These are phyloP conservation scores for Pseudomassariella vexata DNA, from an alignment of 2,329 filamentous ascomycete species.

Conservation along the genomic window DNA sequence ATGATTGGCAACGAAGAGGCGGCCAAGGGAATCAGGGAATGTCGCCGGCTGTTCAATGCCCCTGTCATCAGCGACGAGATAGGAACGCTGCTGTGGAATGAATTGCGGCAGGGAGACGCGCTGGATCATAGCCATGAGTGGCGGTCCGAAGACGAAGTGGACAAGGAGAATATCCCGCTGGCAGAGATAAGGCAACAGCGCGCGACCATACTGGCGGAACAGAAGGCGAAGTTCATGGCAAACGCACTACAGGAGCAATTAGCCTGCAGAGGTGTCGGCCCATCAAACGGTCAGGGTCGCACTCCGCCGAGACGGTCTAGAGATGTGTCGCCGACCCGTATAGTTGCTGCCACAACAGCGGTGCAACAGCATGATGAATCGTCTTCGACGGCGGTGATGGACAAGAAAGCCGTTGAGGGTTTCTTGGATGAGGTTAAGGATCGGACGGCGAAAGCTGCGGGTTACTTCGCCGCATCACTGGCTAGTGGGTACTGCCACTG, in stretches of 20 bases:
- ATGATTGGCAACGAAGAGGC: conserved; percentile 15
- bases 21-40: conserved; percentile 8
- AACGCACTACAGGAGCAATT: no score
- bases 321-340: not conserved
- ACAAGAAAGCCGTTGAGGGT: conserved; percentile 1
- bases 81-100: conserved; percentile 12
- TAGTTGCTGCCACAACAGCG: not conserved
- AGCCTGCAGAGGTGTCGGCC: no score
- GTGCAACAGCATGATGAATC: no score
- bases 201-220: not conserved
- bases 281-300: no score
- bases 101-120: conserved; percentile 11
- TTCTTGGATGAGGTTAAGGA: conserved; percentile 5
- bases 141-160: not conserved
- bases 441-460: conserved; percentile 1
- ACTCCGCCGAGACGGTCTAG: not conserved
- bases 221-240: conserved; percentile 2
- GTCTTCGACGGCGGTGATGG: no score
- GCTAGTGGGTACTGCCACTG: conserved; percentile 11
- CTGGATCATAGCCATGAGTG: conserved; percentile 13
- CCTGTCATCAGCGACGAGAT: conserved; percentile 14
- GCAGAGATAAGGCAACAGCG: conserved; percentile 1
- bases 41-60: conserved; percentile 15
- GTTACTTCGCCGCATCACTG: conserved; percentile 7
- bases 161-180: not conserved